Evolutionary conservation across 2,329 filamentous ascomycete species (phyloP).

Genomic region (Tolypocladium ophioglossoides): DNA sequence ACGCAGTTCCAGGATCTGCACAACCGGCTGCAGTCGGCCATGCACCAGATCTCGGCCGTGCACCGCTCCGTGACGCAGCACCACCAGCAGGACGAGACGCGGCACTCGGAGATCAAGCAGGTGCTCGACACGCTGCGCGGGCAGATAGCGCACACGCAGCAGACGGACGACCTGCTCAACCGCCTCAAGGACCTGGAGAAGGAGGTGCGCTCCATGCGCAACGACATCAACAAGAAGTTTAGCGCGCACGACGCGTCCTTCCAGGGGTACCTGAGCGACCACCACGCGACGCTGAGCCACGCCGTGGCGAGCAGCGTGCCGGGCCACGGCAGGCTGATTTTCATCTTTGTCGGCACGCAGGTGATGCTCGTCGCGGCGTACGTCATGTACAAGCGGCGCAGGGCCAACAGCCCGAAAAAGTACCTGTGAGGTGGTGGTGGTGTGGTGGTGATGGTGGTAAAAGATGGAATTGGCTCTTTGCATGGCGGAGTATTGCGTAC

Average conservation of each 20-base stretch:
- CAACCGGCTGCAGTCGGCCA: constrained; percentile 65
- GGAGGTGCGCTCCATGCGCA: constrained; percentile 47
- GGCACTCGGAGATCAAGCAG: constrained; percentile 42
- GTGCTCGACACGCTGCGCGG: constrained; percentile 36
- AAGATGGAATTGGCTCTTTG: not conserved
- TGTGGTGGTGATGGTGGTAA: constrained; percentile 35
- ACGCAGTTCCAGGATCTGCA: constrained; percentile 76
- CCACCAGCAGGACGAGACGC: constrained; percentile 40
- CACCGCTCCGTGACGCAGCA: constrained; percentile 45
- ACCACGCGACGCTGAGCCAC: constrained; percentile 38
- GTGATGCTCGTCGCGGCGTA: constrained; percentile 59
- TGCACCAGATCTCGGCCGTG: constrained; percentile 56
- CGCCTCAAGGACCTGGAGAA: constrained; percentile 43
- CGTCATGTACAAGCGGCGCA: constrained; percentile 68
- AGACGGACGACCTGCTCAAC: constrained; percentile 30
- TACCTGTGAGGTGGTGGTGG: constrained; percentile 50
- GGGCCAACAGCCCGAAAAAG: constrained; percentile 76
- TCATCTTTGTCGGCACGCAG: constrained; percentile 66
- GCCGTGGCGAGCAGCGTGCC: constrained; percentile 37
- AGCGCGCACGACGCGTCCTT: constrained; percentile 40
- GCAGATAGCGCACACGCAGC: constrained; percentile 35
- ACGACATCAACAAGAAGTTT: constrained; percentile 39
- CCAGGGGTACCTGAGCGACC: constrained; percentile 39
- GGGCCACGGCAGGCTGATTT: constrained; percentile 46
- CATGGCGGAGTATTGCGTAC: not conserved